Evolutionary conservation across 441 rosid species (phyloP), one percentile per base, ranked within the genome.

Genomic region (Pelargonium exstipulatum): DNA sequence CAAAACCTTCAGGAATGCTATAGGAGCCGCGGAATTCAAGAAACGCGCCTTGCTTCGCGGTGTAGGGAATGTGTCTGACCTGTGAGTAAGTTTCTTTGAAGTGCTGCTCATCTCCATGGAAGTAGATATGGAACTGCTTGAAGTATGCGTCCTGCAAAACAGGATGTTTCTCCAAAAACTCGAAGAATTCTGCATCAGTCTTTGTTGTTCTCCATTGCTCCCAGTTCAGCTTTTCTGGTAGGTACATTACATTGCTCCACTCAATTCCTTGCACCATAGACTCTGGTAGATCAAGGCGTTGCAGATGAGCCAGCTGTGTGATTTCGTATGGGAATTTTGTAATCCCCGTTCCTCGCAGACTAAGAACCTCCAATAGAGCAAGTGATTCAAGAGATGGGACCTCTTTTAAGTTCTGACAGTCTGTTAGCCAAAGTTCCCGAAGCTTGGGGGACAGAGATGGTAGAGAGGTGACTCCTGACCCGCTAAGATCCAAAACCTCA

Each of bases 311-410:
- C 51, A 55, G 29, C 57, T 68, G 35, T 32, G 46, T 35, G 12
- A 81, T 65, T 18, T 63, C 63, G 22, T 51, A 35, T 1, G 74
- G 77, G 32, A 76, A 18, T 57, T 68, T 69, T 57, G 40, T 10
- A 1, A 76, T 24, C 45, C 51, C 55, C 12, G 74, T 71, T 24
- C 79, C 84, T 5, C 83, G 83, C 10, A 84, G 72, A 69, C 84
- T 77, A 13, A 81, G 78, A 65, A 80, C 80, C 70, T 77, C 79
- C 32, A 88, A 81, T 64, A 69, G 5, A 45, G 29, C 65, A 60
- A 76, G 73, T 43, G 67, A 68, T 55, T 76, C 71, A 67, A 85
- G 74, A 29, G 71, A 57, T 2, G 76, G 78, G 72, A 76, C 58
- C 16, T 45, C 14, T 8, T 55, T 40, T 18, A 83, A 43, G 46